A percentile compares a stretch with the other conserved stretches of the same genome.
These are phyloP conservation scores for Teratosphaeria zuluensis DNA, from an alignment of 2,329 filamentous ascomycete genomes.

Conservation along the genomic window DNA sequence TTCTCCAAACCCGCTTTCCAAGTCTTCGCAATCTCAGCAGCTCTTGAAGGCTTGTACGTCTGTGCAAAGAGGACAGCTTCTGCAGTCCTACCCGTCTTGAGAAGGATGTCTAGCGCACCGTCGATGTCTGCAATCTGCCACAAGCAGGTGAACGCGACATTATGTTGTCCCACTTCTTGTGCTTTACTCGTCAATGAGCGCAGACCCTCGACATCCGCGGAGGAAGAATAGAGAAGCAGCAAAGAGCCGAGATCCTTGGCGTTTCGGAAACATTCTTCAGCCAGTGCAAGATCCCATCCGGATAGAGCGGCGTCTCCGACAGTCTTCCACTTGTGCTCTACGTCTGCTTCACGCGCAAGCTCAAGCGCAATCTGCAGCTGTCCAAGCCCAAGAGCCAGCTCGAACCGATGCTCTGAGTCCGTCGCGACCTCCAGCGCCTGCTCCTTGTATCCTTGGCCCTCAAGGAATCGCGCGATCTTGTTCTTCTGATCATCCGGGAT, in stretches of 20 bases:
- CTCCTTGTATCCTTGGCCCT: constrained; percentile 95
- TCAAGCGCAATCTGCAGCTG: constrained; percentile 78
- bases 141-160: constrained; percentile 81
- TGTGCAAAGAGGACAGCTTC: constrained; percentile 89
- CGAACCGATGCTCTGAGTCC: constrained; percentile 92
- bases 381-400: constrained; percentile 73
- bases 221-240: constrained; percentile 79
- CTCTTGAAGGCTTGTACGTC: constrained; percentile 82
- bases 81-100: constrained; percentile 66
- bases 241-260: constrained; percentile 86
- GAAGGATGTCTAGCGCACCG: constrained; percentile 69
- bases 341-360: constrained; percentile 72
- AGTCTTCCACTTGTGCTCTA: constrained; percentile 96
- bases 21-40: constrained; percentile 54
- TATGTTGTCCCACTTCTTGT: constrained; percentile 68
- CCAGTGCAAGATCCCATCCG: constrained; percentile 77
- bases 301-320: constrained; percentile 84
- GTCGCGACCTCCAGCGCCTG: constrained; percentile 89
- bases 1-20: constrained; percentile 85
- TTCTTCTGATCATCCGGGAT: constrained; percentile 92
- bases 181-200: constrained; percentile 64
- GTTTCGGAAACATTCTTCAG: constrained; percentile 84
- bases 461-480: constrained; percentile 94
- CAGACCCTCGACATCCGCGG: constrained; percentile 67
- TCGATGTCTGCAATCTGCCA: constrained; percentile 82